Evolutionary conservation across 75 land plant genomes (phyloP).

Genomic region (Cunninghamia lanceolata): DNA sequence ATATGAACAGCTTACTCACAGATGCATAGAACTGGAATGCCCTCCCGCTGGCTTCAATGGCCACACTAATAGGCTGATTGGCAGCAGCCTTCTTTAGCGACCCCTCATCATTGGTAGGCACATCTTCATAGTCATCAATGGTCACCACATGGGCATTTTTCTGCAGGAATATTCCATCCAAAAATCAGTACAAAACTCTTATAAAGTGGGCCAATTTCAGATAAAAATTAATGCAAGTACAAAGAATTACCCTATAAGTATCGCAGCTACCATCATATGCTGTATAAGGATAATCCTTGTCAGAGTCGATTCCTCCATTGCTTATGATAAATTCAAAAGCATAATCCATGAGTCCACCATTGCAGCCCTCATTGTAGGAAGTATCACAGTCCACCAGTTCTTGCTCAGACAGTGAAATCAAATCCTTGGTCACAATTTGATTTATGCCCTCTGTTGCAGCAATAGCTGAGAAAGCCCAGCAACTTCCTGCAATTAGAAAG

Average conservation of each 20-base stretch:
- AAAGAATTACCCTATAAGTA: constrained; percentile 25
- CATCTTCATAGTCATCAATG: constrained; percentile 67
- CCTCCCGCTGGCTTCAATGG: constrained; percentile 59
- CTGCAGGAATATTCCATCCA: constrained; percentile 20
- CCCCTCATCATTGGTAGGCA: constrained; percentile 44
- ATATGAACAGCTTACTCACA: constrained; percentile 24
- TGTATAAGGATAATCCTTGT: constrained; percentile 57
- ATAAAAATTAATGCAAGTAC: neutral
- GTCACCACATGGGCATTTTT: constrained; percentile 52
- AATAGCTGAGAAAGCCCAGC: constrained; percentile 65
- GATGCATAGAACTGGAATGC: constrained; percentile 54
- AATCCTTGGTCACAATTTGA: constrained; percentile 37
- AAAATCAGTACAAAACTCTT: neutral
- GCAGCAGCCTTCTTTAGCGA: constrained; percentile 62
- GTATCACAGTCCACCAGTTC: constrained; percentile 67
- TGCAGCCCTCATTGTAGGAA: constrained; percentile 48
- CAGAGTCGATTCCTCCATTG: constrained; percentile 61
- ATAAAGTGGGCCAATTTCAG: neutral
- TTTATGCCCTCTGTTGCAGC: constrained; percentile 62
- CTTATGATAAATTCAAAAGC: constrained; percentile 61
- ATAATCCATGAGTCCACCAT: constrained; percentile 69
- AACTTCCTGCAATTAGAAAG: constrained; percentile 42
- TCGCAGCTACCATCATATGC: constrained; percentile 46
- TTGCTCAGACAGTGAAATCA: constrained; percentile 61
- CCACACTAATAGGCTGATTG: constrained; percentile 65